Percentiles rank a stretch among this genome's conserved stretches.
Evolutionary conservation across 2,329 filamentous ascomycete genomes (phyloP).

Genomic region (Seiridium unicorne): DNA sequence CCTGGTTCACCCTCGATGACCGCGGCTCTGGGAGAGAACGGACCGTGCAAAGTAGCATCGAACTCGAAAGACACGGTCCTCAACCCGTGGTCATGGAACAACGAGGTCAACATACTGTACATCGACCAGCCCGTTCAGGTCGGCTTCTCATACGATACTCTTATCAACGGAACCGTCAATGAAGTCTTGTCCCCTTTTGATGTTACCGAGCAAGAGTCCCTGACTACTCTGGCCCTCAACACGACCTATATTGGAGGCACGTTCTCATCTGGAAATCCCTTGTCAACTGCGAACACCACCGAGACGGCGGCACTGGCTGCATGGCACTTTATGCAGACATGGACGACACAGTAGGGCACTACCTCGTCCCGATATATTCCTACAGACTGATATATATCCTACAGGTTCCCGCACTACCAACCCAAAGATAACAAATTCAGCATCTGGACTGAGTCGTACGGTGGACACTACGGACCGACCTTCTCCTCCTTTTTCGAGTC

Average conservation of each 20-base stretch:
- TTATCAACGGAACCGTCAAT: conserved; percentile 23
- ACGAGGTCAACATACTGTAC: conserved; percentile 26
- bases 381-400: too few relatives aligned
- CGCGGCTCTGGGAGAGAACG: conserved; percentile 30
- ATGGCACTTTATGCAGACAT: conserved; percentile 13
- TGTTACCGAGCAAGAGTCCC: not conserved
- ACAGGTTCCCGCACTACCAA: conserved; percentile 11
- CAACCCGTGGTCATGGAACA: conserved; percentile 20
- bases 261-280: conserved; percentile 2
- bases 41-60: conserved; percentile 24
- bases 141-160: conserved; percentile 26
- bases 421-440: conserved; percentile 52
- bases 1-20: conserved; percentile 34
- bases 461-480: conserved; percentile 14
- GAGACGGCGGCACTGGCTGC: not conserved
- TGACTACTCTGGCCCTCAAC: not conserved
- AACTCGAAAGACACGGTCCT: conserved; percentile 19
- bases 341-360: conserved; percentile 8
- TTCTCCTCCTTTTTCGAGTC: conserved; percentile 6
- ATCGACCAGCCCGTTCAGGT: conserved; percentile 26
- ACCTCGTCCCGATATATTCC: too few relatives aligned
- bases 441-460: conserved; percentile 32
- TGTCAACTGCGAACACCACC: conserved; percentile 8
- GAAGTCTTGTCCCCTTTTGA: conserved; percentile 14
- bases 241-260: not conserved